These are phyloP conservation scores for Sordaria brevicollis DNA, from an alignment of 495 filamentous ascomycete species.

Conservation along the genomic window DNA sequence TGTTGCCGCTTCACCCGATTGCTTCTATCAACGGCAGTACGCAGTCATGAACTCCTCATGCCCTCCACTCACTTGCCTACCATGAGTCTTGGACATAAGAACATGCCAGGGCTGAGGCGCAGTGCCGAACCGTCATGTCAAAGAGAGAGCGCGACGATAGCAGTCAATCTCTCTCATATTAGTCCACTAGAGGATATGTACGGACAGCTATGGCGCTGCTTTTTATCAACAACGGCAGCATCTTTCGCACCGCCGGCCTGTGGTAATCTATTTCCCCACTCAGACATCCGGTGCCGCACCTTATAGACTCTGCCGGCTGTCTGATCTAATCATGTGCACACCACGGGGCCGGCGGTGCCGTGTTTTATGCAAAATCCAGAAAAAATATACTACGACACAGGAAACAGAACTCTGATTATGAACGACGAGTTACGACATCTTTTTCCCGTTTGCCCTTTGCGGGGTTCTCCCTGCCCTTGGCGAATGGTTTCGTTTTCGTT, in stretches of 20 bases:
- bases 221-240: background rate
- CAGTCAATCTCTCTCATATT: background rate
- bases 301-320: background rate
- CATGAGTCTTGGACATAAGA: background rate
- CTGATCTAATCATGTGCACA: background rate
- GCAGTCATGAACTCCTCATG: background rate
- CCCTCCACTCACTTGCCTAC: background rate
- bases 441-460: background rate
- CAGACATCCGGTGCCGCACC: background rate
- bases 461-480: background rate
- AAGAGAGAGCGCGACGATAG: background rate
- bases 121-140: background rate
- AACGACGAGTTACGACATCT: background rate
- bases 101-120: background rate
- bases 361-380: background rate
- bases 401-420: background rate
- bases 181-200: background rate
- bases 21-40: background rate
- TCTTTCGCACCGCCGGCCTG: background rate
- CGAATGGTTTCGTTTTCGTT: background rate
- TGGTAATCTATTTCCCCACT: background rate
- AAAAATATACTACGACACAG: background rate
- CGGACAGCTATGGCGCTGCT: background rate
- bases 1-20: slow-evolving; percentile 18
- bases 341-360: background rate